Evolutionary conservation across 208 protist species (phyloP), one percentile per base, ranked within the genome.

Genomic region (Wallacemonas sp.): DNA sequence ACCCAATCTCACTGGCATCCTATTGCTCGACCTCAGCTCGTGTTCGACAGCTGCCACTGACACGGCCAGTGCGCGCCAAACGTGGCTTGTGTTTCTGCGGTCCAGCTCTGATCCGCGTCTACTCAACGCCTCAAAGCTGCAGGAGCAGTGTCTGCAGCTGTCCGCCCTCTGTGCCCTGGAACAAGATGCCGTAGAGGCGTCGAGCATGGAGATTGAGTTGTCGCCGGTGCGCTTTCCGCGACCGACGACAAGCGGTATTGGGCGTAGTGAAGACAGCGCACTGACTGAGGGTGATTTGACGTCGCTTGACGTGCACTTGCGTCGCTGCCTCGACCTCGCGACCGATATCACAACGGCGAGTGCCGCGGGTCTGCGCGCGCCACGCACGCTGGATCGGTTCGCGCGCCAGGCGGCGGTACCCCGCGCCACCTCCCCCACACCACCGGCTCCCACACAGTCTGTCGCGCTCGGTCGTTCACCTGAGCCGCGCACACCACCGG

Each of bases 161-260:
- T 4, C 52, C 19, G 52, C 30, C 8, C 29, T 58, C 12, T 58
- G 52, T 27, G 30, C 30, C 6, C 30, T 58, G 3, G 52, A 58
- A 30, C 52, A 58, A 39, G 32, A 41, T 8, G 52, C 52, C 12
- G 52, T 39, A 8, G 52, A 58, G 2, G 52, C 52, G 11, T 58
- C 52, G 16, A 58, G 52, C 32, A 58, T 39, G 32, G 6, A 17
- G 26, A 33, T 58, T 8, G 32, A 43, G 23, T 29, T 21, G n/a
- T 30, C 52, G 26, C 52, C 52, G n/a, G 29, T 58, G 19, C 52
- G 52, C 4, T 58, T 58, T 21, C 52, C 52, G 0, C 52, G 14
- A 19, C 26, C 29, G 52, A 39, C 29, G n/a, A n/a, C n/a, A n/a
- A n/a, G n/a, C n/a, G n/a, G n/a, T n/a, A n/a, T n/a, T n/a, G n/a